phyloP scores from a whole-genome alignment of 306 rosid species.

The Acacia acuminata region DNA sequence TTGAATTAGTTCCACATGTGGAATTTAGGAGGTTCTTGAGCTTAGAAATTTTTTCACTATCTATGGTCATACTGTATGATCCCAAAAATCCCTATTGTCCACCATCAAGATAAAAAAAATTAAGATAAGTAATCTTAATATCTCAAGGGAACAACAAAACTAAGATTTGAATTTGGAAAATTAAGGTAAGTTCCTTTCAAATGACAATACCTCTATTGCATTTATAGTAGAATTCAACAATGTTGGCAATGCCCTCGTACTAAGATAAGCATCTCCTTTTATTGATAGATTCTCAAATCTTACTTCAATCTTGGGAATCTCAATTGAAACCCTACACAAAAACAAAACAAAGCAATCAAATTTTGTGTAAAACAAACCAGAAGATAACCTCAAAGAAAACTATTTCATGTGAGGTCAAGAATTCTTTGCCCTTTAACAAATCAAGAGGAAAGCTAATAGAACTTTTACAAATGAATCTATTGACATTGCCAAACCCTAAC shows the following conservation, averaged over 20 bases:
- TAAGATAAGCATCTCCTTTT: slow-evolving; percentile 79
- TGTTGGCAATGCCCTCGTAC: slow-evolving; percentile 84
- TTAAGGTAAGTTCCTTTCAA: background rate
- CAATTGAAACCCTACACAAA: slow-evolving; percentile 63
- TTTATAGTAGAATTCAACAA: slow-evolving; percentile 67
- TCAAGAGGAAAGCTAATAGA: too few relatives aligned
- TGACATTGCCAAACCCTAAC: too few relatives aligned
- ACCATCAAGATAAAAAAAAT: background rate
- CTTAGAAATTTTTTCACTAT: background rate
- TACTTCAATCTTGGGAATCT: slow-evolving; percentile 79
- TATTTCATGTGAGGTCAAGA: too few relatives aligned
- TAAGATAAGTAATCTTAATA: background rate
- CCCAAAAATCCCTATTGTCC: slow-evolving; percentile 47
- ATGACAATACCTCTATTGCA: slow-evolving; percentile 53
- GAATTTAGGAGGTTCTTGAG: background rate
- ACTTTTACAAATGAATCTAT: too few relatives aligned
- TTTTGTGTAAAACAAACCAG: slow-evolving; percentile 6
- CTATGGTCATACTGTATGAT: background rate
- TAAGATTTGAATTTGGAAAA: too few relatives aligned
- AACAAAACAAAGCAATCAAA: background rate
- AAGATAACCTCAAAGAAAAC: too few relatives aligned
- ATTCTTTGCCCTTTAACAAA: too few relatives aligned
- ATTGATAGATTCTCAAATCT: slow-evolving; percentile 62
- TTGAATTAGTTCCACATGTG: background rate
- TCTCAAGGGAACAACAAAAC: too few relatives aligned